phyloP scores from a whole-genome alignment of 2,329 filamentous ascomycete genomes.

The Trichoderma endophyticum region DNA sequence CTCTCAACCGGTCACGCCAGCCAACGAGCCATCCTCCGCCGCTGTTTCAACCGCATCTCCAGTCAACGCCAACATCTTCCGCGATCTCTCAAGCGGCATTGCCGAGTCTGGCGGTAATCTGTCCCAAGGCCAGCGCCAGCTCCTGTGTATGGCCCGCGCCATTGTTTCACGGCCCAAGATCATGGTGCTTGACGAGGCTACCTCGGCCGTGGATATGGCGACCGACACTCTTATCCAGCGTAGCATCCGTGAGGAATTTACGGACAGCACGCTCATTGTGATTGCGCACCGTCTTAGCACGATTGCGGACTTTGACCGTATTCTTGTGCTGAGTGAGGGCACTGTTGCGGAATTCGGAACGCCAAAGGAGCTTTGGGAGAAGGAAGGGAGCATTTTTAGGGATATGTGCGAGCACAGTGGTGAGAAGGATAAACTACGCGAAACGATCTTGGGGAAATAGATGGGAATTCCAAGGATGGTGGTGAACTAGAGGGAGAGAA shows the following conservation, averaged over 20 bases:
- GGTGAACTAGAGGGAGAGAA: neutral
- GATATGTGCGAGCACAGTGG: constrained; percentile 63
- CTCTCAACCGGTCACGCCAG: constrained; percentile 39
- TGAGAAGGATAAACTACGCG: constrained; percentile 51
- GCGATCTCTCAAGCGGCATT: constrained; percentile 59
- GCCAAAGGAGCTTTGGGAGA: constrained; percentile 60
- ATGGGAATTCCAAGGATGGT: neutral
- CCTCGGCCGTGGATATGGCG: constrained; percentile 72
- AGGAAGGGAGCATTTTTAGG: constrained; percentile 52
- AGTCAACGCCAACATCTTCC: constrained; percentile 64
- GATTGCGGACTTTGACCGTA: constrained; percentile 72
- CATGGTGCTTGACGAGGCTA: constrained; percentile 79
- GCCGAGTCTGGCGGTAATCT: constrained; percentile 72
- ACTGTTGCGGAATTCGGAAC: constrained; percentile 64
- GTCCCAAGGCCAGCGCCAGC: constrained; percentile 72
- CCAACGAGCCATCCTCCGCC: constrained; percentile 38
- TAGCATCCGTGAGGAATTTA: constrained; percentile 69
- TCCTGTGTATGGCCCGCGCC: constrained; percentile 69
- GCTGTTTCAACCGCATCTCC: constrained; percentile 32
- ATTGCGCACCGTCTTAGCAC: constrained; percentile 75
- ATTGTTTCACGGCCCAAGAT: constrained; percentile 71
- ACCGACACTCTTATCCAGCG: constrained; percentile 73
- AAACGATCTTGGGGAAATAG: constrained; percentile 40
- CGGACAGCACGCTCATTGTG: constrained; percentile 64
- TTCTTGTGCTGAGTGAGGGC: constrained; percentile 68